Percentiles rank a stretch among this genome's conserved stretches.
phyloP scores from a whole-genome alignment of 139 green algal species.

The Chlamydomonas incerta region DNA sequence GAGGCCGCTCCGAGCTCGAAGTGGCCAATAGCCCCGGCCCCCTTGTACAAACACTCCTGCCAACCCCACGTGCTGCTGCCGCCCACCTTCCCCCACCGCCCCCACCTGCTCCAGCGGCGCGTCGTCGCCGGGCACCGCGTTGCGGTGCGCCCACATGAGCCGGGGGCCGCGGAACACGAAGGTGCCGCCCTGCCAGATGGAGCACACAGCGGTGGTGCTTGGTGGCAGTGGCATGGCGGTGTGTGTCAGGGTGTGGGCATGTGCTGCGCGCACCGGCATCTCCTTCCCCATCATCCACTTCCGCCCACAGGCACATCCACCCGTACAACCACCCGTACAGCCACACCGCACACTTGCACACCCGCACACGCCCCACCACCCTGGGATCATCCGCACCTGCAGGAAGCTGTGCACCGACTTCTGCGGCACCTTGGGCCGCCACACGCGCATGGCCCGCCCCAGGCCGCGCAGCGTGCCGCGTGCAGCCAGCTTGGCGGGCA shows the following conservation, averaged over 20 bases:
- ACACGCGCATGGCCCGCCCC: background rate
- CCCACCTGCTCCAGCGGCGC: background rate
- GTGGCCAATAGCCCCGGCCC: too few relatives aligned
- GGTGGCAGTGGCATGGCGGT: background rate
- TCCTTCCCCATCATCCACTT: too few relatives aligned
- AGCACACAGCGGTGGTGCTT: background rate
- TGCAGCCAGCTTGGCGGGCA: background rate
- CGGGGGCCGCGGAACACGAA: conserved; percentile 7
- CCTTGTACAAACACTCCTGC: too few relatives aligned
- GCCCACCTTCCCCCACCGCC: background rate
- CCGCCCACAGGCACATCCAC: too few relatives aligned
- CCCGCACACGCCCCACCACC: too few relatives aligned
- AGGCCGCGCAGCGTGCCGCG: background rate
- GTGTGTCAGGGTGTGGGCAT: background rate
- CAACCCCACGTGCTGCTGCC: too few relatives aligned
- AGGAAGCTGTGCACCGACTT: conserved; percentile 10
- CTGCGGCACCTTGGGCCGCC: background rate
- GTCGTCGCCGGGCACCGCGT: background rate
- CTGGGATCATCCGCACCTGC: background rate
- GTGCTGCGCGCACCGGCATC: too few relatives aligned
- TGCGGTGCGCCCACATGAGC: background rate
- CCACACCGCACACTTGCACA: too few relatives aligned
- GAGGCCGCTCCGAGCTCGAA: too few relatives aligned
- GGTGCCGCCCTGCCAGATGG: background rate
- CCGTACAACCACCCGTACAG: too few relatives aligned